Evolutionary conservation across 495 filamentous ascomycete genomes (phyloP), one percentile per base, ranked within the genome.

Genomic region (Podospora appendiculata): DNA sequence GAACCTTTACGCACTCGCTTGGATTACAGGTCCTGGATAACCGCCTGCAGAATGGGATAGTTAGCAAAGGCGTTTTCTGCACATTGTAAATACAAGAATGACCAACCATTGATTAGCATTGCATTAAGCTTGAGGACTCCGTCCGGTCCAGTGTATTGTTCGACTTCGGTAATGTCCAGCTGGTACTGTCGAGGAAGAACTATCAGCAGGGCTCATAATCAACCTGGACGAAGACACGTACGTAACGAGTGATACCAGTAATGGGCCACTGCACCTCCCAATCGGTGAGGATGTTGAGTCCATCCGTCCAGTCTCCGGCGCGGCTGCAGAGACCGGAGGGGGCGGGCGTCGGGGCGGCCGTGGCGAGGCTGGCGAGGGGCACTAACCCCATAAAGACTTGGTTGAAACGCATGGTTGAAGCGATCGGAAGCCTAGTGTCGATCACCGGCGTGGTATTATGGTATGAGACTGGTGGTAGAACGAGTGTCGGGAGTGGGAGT

Each of bases 81-180:
- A 5, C 25, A 25, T 25, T 25, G 25, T n/a, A n/a, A n/a, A n/a
- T n/a, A n/a, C n/a, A 25, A 25, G 25, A 25, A 5, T 25, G 25
- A 25, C 25, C 25, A 25, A 25, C 25, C 39, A 16, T 50, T 50
- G 41, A 50, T 43, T 32, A 50, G 32, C 48, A 50, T 50, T 11
- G 48, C 48, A 10, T 43, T 34, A 45, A 46, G 39, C 48, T 50
- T 50, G 18, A 33, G 3, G 17, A 2, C 18, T 13, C 48, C 48
- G 34, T 50, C 48, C 8, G 48, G 48, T 10, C 48, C 38, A 32
- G 16, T 17, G 5, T 32, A 50, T 13, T 19, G 19, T 6, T 50
- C 48, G 14, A 43, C n/a, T 17, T 50, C 13, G 16, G 40, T 41
- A 8, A 50, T 39, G 18, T 43, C 48, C 32, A 50, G 38, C 7